Conservation (phyloP, 768 basidiomycete genomes). For the Auricularia auricula-judae region DNA sequence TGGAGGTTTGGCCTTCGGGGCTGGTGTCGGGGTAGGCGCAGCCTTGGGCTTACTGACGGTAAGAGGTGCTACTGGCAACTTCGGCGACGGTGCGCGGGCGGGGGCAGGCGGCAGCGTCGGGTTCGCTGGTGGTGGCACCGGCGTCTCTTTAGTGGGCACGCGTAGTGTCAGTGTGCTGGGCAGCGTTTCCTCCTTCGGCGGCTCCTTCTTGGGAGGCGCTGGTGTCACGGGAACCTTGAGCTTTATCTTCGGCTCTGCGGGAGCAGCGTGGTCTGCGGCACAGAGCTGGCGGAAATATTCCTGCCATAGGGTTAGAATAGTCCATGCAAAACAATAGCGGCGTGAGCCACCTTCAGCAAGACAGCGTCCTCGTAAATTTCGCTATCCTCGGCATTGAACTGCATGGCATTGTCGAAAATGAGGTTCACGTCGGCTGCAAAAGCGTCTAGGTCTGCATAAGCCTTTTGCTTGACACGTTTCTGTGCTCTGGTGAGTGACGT, state of each 20-base stretch:
- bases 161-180: conserved; percentile 3
- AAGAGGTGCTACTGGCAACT: conserved; percentile 12
- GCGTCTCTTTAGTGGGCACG: not conserved
- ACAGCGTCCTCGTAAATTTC: conserved; percentile 73
- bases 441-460: conserved; percentile 53
- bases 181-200: not conserved
- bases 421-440: conserved; percentile 84
- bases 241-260: conserved; percentile 43
- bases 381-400: conserved; percentile 81
- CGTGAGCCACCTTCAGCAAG: conserved; percentile 39
- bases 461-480: conserved; percentile 74
- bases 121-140: not conserved
- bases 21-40: conserved; percentile 4
- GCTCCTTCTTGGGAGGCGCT: conserved; percentile 9
- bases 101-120: conserved; percentile 4
- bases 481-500: conserved; percentile 18
- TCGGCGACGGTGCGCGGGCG: conserved; percentile 14
- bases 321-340: not conserved
- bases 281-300: conserved; percentile 64
- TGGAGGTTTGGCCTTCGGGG: not conserved
- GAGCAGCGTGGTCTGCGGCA: conserved; percentile 62
- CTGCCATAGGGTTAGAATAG: conserved; percentile 25
- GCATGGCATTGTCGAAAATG: conserved; percentile 80
- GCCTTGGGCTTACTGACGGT: conserved; percentile 11
- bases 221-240: conserved; percentile 49